Evolutionary conservation across 495 filamentous ascomycete genomes (phyloP), one percentile per base, ranked within the genome.

Genomic region (Oidiodendron maius): DNA sequence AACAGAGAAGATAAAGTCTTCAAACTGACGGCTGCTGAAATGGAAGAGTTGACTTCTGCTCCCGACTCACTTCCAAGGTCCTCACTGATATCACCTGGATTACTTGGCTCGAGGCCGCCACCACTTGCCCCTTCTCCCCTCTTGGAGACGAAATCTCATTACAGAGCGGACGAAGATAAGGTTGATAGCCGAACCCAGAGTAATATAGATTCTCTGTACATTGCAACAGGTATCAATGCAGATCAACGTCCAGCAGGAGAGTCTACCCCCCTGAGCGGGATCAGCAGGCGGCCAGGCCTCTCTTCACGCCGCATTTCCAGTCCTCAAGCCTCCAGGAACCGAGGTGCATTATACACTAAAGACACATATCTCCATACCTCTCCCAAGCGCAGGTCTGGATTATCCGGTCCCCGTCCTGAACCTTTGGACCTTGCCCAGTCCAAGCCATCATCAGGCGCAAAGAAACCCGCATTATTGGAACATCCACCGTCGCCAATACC

Each of bases 31-130:
- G 67, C 72, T 16, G 64, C 66, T 37, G 71, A 78, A 54, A 77
- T 78, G 26, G 67, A 78, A 46, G 75, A 76, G 46, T 66, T 80
- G 23, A 76, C 72, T 20, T 76, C 75, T 2, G 75, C 75, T 15
- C 75, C 76, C 15, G 66, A 78, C 9, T 77, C 72, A 17, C 67
- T 78, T 10, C 74, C 76, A n/a, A 34, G 57, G 3, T 40, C 47
- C 3, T 61, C 58, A 10, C 51, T 48, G 30, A 18, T 37, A 17
- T n/a, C n/a, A n/a, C n/a, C n/a, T n/a, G 34, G 44, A 16, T 20
- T 49, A 8, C 25, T 43, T 36, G 3, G 17, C 11, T 46, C 55
- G 9, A 23, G 21, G 24, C 46, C 37, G 22, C 34, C 51, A 9
- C 30, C 49, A 24, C 44, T 56, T 9, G 55, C 48, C 16, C 48